Evolutionary conservation across 2,329 filamentous ascomycete species (phyloP).

Genomic region (Dactylonectria estremocensis): DNA sequence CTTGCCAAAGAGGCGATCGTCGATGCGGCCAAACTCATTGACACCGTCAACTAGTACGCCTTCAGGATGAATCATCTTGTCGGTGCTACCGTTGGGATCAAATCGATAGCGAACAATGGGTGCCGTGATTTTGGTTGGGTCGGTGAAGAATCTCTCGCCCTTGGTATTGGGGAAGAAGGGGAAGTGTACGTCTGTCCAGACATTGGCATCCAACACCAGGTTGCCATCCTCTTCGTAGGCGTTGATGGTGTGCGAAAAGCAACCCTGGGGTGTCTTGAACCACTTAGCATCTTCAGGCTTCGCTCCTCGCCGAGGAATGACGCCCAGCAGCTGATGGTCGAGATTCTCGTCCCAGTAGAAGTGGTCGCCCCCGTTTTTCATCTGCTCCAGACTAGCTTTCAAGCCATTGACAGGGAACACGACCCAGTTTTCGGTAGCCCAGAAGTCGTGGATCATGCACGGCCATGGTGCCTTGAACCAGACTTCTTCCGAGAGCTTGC

Average conservation of each 20-base stretch:
- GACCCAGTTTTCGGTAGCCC: constrained; percentile 30
- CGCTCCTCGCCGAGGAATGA: constrained; percentile 24
- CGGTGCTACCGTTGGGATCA: constrained; percentile 11
- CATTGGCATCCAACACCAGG: constrained; percentile 17
- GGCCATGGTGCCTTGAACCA: constrained; percentile 32
- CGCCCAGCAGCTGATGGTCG: constrained; percentile 11
- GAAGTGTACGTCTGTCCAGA: constrained; percentile 18
- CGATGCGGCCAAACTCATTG: constrained; percentile 23
- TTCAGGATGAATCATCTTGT: constrained; percentile 17
- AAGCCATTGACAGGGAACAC: constrained; percentile 28
- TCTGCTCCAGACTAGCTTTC: constrained; percentile 12
- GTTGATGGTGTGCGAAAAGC: constrained; percentile 21
- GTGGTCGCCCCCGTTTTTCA: constrained; percentile 27
- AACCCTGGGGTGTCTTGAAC: constrained; percentile 25
- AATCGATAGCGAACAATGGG: constrained; percentile 14
- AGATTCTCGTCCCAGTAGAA: constrained; percentile 29
- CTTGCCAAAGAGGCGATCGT: constrained; percentile 17
- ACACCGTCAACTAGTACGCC: constrained; percentile 6
- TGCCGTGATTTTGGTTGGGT: constrained; percentile 20
- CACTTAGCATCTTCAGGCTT: constrained; percentile 25
- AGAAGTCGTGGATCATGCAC: constrained; percentile 32
- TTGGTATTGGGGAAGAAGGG: constrained; percentile 23
- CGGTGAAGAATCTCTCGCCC: constrained; percentile 19
- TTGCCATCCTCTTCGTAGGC: constrained; percentile 20
- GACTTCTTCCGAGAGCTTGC: constrained; percentile 11